Conservation (phyloP, 805 yeast species). For the Wilhelminamyces savonicus region DNA sequence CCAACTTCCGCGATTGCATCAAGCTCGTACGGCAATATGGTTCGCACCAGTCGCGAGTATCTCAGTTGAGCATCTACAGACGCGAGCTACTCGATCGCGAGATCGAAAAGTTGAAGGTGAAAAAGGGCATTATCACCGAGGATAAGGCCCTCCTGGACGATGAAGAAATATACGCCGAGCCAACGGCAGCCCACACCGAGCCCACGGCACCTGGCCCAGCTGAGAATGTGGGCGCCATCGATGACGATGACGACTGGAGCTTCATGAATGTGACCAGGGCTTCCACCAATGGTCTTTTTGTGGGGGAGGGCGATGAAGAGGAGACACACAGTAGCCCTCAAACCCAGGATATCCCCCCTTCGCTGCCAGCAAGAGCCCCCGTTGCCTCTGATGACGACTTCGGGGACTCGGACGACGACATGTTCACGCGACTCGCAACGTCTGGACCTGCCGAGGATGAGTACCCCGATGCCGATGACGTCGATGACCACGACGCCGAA, state of each 20-base stretch:
- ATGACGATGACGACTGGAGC: slow-evolving; percentile 13
- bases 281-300: slow-evolving; percentile 22
- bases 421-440: slow-evolving; percentile 2
- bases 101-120: slow-evolving; percentile 9
- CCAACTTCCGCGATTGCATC: slow-evolving; percentile 11
- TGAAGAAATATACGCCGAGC: slow-evolving; percentile 5
- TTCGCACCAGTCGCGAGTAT: slow-evolving; percentile 5
- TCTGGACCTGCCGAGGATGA: slow-evolving; percentile 2
- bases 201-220: slow-evolving; percentile 2
- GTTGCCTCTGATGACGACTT: slow-evolving; percentile 22
- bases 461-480: slow-evolving; percentile 6
- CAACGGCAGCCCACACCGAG: too few relatives aligned
- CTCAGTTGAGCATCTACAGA: slow-evolving; percentile 7
- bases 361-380: slow-evolving; percentile 6
- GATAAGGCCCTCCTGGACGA: slow-evolving; percentile 1
- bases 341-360: not conserved
- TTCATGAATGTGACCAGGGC: slow-evolving; percentile 6
- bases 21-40: slow-evolving; percentile 7
- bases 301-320: slow-evolving; percentile 21
- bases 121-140: slow-evolving; percentile 10
- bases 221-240: slow-evolving; percentile 5
- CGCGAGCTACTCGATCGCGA: slow-evolving; percentile 8
- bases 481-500: slow-evolving; percentile 17
- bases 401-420: slow-evolving; percentile 7
- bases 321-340: slow-evolving; percentile 1